phyloP scores from a whole-genome alignment of 1,284 basidiomycete species.

The Trichosporon sp. region DNA sequence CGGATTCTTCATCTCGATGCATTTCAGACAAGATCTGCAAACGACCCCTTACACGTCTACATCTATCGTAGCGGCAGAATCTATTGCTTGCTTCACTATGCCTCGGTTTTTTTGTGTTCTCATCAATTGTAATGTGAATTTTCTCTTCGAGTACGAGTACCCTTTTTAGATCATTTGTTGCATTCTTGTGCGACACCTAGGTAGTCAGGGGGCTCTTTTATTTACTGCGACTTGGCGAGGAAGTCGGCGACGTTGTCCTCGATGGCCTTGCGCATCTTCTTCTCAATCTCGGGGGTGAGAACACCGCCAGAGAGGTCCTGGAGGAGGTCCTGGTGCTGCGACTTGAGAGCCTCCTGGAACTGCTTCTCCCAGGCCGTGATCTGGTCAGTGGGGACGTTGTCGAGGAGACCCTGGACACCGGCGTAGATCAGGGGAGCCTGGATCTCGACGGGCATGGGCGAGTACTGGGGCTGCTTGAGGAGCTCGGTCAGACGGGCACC shows the following conservation, averaged over 20 bases:
- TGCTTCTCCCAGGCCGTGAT: slow-evolving; percentile 87
- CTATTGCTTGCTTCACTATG: not conserved
- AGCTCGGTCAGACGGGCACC: slow-evolving; percentile 98
- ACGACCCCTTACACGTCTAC: too few relatives aligned
- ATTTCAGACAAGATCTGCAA: not conserved
- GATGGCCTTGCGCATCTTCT: slow-evolving; percentile 84
- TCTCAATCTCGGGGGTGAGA: slow-evolving; percentile 83
- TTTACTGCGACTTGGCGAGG: slow-evolving; percentile 38
- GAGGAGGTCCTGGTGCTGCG: slow-evolving; percentile 64
- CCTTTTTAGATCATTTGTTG: not conserved
- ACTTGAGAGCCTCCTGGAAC: slow-evolving; percentile 60
- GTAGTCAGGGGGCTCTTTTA: not conserved
- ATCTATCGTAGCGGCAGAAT: too few relatives aligned
- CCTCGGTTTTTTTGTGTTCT: too few relatives aligned
- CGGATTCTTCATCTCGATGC: too few relatives aligned
- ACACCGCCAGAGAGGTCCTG: slow-evolving; percentile 75
- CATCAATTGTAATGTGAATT: too few relatives aligned
- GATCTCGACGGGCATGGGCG: slow-evolving; percentile 73
- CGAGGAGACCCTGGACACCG: slow-evolving; percentile 97
- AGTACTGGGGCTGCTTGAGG: slow-evolving; percentile 98
- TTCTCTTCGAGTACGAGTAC: too few relatives aligned
- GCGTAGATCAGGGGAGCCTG: slow-evolving; percentile 99
- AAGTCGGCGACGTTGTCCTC: slow-evolving; percentile 80
- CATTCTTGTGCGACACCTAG: not conserved
- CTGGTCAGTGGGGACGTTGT: slow-evolving; percentile 86